Evolutionary conservation across 2,329 filamentous ascomycete species (phyloP).

Genomic region (Cordyceps militaris): DNA sequence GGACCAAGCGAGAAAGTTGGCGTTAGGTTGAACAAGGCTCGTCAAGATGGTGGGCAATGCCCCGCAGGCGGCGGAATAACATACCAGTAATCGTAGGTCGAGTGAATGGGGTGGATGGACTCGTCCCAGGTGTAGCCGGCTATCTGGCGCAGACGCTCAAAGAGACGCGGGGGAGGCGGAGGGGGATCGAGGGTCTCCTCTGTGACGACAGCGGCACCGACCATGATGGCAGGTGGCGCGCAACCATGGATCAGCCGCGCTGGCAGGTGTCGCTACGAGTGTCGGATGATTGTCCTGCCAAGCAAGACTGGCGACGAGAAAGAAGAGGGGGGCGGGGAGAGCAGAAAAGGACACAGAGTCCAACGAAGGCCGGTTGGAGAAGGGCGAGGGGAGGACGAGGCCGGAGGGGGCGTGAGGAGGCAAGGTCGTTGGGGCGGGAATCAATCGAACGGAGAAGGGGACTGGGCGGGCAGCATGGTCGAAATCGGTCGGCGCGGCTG

Average conservation of each 20-base stretch:
- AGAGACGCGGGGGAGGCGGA: constrained; percentile 57
- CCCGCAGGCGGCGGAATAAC: constrained; percentile 14
- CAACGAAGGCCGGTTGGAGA: neutral
- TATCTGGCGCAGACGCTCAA: constrained; percentile 65
- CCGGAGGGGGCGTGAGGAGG: no score
- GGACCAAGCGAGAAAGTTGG: neutral
- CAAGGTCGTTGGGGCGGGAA: neutral
- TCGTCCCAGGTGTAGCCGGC: constrained; percentile 74
- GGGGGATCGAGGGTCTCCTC: constrained; percentile 57
- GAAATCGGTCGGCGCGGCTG: neutral
- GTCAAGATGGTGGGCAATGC: neutral
- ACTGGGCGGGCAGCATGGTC: constrained; percentile 7
- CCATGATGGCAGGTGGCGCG: constrained; percentile 35
- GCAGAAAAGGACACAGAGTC: neutral
- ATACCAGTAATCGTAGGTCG: constrained; percentile 84
- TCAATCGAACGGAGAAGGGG: constrained; percentile 9
- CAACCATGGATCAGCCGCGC: constrained; percentile 5
- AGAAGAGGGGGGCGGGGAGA: neutral
- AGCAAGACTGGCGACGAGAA: neutral
- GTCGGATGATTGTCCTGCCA: neutral
- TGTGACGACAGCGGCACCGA: constrained; percentile 40
- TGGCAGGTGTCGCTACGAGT: neutral
- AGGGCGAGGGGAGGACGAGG: neutral
- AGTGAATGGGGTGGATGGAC: constrained; percentile 47
- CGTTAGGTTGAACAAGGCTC: neutral